phyloP scores from a whole-genome alignment of 768 basidiomycete species.

The Hericium coralloides region DNA sequence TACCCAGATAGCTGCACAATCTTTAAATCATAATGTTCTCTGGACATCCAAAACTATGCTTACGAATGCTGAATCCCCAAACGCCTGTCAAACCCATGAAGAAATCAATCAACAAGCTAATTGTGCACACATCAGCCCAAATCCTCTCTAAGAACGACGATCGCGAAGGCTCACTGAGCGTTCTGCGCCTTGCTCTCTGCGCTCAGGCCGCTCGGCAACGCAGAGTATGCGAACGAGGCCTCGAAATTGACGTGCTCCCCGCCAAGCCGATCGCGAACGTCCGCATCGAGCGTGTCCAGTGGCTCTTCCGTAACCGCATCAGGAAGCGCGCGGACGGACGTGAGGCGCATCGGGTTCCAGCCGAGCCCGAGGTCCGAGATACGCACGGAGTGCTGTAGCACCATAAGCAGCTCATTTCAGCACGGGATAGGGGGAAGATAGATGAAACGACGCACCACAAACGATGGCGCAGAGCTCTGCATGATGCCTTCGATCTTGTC shows the following conservation, averaged over 20 bases:
- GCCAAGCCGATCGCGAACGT: conserved; percentile 23
- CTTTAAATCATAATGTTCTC: conserved; percentile 26
- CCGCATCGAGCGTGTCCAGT: conserved; percentile 22
- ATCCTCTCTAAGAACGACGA: not conserved
- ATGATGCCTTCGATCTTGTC: conserved; percentile 60
- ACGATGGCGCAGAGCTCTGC: conserved; percentile 40
- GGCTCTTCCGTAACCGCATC: conserved; percentile 24
- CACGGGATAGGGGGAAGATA: conserved; percentile 14
- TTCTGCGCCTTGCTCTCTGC: conserved; percentile 36
- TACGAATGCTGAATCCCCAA: conserved; percentile 20
- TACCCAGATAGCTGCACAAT: conserved; percentile 58
- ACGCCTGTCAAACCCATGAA: conserved; percentile 45
- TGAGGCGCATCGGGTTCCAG: conserved; percentile 57
- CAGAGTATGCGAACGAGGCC: conserved; percentile 59
- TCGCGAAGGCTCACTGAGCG: conserved; percentile 30
- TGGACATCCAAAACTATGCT: conserved; percentile 1
- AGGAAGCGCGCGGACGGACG: conserved; percentile 54
- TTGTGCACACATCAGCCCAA: not conserved
- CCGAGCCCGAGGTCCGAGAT: conserved; percentile 68
- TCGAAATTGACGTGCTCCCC: conserved; percentile 59
- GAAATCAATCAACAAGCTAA: conserved; percentile 54
- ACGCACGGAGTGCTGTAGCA: conserved; percentile 42
- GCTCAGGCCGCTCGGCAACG: conserved; percentile 34
- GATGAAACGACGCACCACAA: conserved; percentile 22
- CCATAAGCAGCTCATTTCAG: not conserved